phyloP scores from a whole-genome alignment of 805 yeast species.

The Kuraishia piskuri region DNA sequence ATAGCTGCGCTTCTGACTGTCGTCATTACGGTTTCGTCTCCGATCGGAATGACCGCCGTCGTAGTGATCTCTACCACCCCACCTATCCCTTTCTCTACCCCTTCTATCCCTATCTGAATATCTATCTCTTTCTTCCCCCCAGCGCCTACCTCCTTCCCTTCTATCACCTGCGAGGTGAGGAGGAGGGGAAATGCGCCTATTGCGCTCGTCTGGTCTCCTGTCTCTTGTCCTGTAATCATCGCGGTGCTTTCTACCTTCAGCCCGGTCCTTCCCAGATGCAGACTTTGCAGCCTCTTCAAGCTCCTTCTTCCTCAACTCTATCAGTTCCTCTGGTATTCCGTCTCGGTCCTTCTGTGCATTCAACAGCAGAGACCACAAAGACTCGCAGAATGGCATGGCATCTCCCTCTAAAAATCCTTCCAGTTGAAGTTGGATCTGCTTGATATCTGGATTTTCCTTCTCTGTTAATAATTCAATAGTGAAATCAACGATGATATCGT shows the following conservation, averaged over 20 bases:
- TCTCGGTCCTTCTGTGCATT: slow-evolving; percentile 34
- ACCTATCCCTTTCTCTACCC: background rate
- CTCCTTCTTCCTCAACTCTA: slow-evolving; percentile 5
- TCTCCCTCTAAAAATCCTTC: slow-evolving; percentile 35
- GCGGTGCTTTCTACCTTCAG: background rate
- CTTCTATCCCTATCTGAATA: background rate
- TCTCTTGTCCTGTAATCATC: background rate
- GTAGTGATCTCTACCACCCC: background rate
- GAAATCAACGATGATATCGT: slow-evolving; percentile 35
- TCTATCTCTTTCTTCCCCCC: background rate
- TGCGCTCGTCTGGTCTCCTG: background rate
- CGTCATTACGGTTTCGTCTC: background rate
- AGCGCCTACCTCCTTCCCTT: background rate
- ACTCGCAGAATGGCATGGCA: slow-evolving; percentile 27
- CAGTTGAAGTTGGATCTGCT: slow-evolving; percentile 32
- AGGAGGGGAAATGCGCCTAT: background rate
- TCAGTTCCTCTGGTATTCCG: slow-evolving; percentile 34
- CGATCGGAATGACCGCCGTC: background rate
- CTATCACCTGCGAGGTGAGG: background rate
- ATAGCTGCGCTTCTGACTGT: background rate
- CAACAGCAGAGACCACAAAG: slow-evolving; percentile 35
- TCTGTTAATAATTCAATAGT: slow-evolving; percentile 30
- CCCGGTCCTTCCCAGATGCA: background rate
- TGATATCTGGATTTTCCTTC: slow-evolving; percentile 28
- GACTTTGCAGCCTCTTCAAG: background rate